These are phyloP conservation scores for Phoma herbarum DNA, from an alignment of 2,329 filamentous ascomycete species.

Conservation along the genomic window DNA sequence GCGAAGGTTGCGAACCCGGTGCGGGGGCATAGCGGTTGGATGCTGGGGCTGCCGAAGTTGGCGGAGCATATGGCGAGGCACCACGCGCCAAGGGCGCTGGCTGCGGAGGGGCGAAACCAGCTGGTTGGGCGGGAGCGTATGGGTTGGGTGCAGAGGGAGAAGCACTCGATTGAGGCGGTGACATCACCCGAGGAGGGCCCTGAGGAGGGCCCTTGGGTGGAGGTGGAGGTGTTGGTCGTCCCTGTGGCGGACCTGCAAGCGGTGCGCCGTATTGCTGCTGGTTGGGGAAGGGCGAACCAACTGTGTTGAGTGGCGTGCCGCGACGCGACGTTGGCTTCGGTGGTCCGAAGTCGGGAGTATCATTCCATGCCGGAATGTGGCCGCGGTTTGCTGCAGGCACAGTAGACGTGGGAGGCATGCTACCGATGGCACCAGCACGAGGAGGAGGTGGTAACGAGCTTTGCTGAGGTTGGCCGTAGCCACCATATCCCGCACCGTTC, in stretches of 20 bases:
- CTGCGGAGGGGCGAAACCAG: constrained; percentile 56
- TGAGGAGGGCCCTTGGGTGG: constrained; percentile 75
- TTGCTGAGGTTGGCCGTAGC: constrained; percentile 56
- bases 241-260: constrained; percentile 66
- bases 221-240: constrained; percentile 73
- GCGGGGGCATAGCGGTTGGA: constrained; percentile 71
- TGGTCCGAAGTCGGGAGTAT: constrained; percentile 79
- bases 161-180: constrained; percentile 64
- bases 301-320: constrained; percentile 75
- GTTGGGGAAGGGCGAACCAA: constrained; percentile 78
- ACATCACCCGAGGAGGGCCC: constrained; percentile 66
- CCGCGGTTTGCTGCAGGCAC: constrained; percentile 72
- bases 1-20: constrained; percentile 63
- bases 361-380: constrained; percentile 88
- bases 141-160: constrained; percentile 60
- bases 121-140: constrained; percentile 66
- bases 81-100: constrained; percentile 74
- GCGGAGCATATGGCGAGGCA: constrained; percentile 85
- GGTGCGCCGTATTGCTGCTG: constrained; percentile 59
- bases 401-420: constrained; percentile 66
- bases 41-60: constrained; percentile 71
- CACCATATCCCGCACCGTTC: constrained; percentile 55
- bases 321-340: constrained; percentile 76
- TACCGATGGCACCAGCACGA: constrained; percentile 63
- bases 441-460: constrained; percentile 66